phyloP scores from a whole-genome alignment of 2,329 filamentous ascomycete species.

The Sporothrix variecibatus region DNA sequence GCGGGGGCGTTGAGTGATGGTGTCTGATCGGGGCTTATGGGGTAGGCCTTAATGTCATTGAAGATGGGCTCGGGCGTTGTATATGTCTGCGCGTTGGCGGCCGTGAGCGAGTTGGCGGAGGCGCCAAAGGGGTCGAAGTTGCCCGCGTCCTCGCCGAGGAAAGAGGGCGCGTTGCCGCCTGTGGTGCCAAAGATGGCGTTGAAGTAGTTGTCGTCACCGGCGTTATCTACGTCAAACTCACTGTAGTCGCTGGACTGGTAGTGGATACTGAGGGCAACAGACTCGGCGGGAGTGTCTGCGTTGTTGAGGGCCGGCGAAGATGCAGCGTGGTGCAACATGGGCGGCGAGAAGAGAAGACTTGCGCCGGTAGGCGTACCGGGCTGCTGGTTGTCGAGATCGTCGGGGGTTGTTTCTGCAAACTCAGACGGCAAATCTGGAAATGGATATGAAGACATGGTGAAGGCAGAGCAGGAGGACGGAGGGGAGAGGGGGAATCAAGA shows the following conservation, averaged over 20 bases:
- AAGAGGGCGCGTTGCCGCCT: constrained; percentile 47
- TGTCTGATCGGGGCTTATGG: constrained; percentile 55
- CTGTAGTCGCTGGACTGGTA: constrained; percentile 54
- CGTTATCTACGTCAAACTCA: constrained; percentile 41
- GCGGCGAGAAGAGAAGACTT: constrained; percentile 43
- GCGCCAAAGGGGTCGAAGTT: constrained; percentile 26
- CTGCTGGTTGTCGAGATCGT: constrained; percentile 17
- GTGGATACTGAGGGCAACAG: constrained; percentile 47
- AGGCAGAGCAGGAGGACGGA: constrained; percentile 15
- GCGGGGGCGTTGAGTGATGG: constrained; percentile 49
- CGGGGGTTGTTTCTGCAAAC: constrained; percentile 32
- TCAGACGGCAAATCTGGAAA: constrained; percentile 35
- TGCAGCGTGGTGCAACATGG: constrained; percentile 43
- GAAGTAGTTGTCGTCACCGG: constrained; percentile 44
- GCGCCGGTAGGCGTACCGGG: constrained; percentile 33
- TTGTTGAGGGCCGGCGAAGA: constrained; percentile 44
- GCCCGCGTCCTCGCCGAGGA: constrained; percentile 43
- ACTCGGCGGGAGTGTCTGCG: constrained; percentile 53
- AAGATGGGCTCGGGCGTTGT: constrained; percentile 30
- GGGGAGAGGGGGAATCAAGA: constrained; percentile 15
- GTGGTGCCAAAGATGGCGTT: constrained; percentile 50
- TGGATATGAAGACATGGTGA: constrained; percentile 39
- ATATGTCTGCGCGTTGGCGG: constrained; percentile 4
- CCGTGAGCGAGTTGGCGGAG: constrained; percentile 11
- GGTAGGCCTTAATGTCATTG: constrained; percentile 41